These are phyloP conservation scores for Ampelocalamus luodianensis DNA, from an alignment of 176 grass and related monocot species.

Conservation along the genomic window DNA sequence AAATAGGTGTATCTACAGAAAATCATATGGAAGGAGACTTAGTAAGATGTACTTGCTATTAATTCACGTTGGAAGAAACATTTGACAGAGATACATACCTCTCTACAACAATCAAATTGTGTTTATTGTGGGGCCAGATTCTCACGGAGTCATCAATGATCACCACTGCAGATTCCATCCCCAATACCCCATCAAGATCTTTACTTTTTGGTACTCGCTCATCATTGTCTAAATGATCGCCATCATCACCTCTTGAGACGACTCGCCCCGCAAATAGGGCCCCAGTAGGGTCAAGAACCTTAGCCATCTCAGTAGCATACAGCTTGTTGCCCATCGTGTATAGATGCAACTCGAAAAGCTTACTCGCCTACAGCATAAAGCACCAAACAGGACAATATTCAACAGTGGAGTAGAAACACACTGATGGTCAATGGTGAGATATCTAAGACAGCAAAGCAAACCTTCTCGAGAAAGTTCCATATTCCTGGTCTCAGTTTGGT, in stretches of 20 bases:
- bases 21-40: slow-evolving; percentile 9
- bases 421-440: not conserved
- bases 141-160: slow-evolving; percentile 94
- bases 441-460: slow-evolving; percentile 45
- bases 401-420: slow-evolving; percentile 4
- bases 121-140: slow-evolving; percentile 96
- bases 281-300: slow-evolving; percentile 85
- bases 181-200: slow-evolving; percentile 95
- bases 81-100: slow-evolving; percentile 56
- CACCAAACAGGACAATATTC: slow-evolving; percentile 36
- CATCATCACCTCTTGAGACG: slow-evolving; percentile 83
- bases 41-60: slow-evolving; percentile 26
- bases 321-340: slow-evolving; percentile 99
- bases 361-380: slow-evolving; percentile 70
- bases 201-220: slow-evolving; percentile 92
- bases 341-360: slow-evolving; percentile 87
- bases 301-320: slow-evolving; percentile 98
- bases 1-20: slow-evolving; percentile 94
- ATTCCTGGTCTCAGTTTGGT: slow-evolving; percentile 96
- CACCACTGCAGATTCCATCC: slow-evolving; percentile 94
- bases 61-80: slow-evolving; percentile 24
- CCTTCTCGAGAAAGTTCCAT: slow-evolving; percentile 98
- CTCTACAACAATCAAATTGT: slow-evolving; percentile 96
- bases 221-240: slow-evolving; percentile 74
- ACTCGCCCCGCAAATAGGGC: slow-evolving; percentile 87